phyloP scores from a whole-genome alignment of 345 rosid species.

The Citrus trifoliata region DNA sequence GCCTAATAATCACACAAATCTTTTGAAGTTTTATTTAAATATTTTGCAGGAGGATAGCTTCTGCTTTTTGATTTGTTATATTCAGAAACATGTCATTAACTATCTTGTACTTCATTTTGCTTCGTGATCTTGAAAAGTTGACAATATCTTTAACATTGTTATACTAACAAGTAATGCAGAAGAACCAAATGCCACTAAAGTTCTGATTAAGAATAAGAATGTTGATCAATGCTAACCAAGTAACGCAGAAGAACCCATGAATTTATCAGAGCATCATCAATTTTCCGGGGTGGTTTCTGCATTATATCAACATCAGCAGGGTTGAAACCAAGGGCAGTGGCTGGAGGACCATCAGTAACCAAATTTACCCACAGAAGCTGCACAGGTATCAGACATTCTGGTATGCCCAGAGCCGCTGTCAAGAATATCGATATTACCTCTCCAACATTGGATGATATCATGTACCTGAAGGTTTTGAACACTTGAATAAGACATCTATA shows the following conservation, averaged over 20 bases:
- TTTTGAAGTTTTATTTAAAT: background rate
- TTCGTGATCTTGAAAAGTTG: background rate
- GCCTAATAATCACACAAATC: background rate
- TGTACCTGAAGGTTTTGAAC: conserved; percentile 52
- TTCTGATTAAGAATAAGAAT: background rate
- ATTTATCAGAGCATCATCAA: conserved; percentile 67
- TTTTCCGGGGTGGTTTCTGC: conserved; percentile 81
- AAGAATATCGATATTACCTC: conserved; percentile 90
- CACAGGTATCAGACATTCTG: conserved; percentile 92
- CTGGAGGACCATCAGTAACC: conserved; percentile 96
- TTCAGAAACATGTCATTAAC: background rate
- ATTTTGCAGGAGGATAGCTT: background rate
- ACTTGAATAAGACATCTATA: background rate
- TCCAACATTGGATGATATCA: conserved; percentile 97
- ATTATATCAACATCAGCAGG: conserved; percentile 88
- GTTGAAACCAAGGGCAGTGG: conserved; percentile 95
- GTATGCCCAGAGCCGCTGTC: conserved; percentile 84
- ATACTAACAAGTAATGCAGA: background rate
- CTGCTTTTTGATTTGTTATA: background rate
- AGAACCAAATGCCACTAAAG: background rate
- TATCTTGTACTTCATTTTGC: background rate
- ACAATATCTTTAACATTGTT: background rate
- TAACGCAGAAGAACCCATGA: conserved; percentile 79
- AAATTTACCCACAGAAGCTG: conserved; percentile 97
- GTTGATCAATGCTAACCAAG: conserved; percentile 42